phyloP scores from a whole-genome alignment of 179 eudicot species.

The Pouteria campechiana region DNA sequence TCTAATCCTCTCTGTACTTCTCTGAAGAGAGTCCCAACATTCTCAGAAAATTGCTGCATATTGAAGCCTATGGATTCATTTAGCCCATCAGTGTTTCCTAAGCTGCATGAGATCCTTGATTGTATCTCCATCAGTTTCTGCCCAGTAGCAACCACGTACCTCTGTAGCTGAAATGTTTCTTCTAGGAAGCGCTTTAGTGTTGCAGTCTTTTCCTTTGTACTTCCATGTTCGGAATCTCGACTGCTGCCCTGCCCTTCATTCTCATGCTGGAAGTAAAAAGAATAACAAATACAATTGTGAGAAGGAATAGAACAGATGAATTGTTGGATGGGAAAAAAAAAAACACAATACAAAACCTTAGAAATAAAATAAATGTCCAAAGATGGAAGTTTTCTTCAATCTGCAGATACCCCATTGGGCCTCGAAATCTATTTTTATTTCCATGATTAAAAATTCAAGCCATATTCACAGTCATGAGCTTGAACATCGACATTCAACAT shows the following conservation, averaged over 20 bases:
- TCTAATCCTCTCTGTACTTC: slow-evolving; percentile 90
- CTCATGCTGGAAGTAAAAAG: slow-evolving; percentile 42
- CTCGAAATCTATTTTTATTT: too few species aligned
- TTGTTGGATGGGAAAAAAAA: too few species aligned
- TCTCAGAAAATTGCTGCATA: slow-evolving; percentile 66
- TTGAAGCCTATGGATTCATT: slow-evolving; percentile 42
- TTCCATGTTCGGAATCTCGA: slow-evolving; percentile 20
- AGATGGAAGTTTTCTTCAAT: too few species aligned
- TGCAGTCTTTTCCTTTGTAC: slow-evolving; percentile 53
- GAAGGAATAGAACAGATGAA: too few species aligned
- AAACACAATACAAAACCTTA: too few species aligned
- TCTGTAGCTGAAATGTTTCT: slow-evolving; percentile 91
- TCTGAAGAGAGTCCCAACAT: slow-evolving; percentile 45
- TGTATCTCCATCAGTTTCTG: slow-evolving; percentile 80
- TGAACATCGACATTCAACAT: too few species aligned
- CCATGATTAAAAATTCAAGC: too few species aligned
- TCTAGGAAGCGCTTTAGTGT: slow-evolving; percentile 65
- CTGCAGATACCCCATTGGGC: too few species aligned
- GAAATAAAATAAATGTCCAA: too few species aligned
- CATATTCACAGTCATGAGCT: too few species aligned
- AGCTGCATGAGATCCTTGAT: slow-evolving; percentile 54
- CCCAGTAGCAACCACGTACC: slow-evolving; percentile 85
- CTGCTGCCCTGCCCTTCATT: slow-evolving; percentile 20
- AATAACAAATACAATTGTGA: not conserved
- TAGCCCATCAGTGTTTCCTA: slow-evolving; percentile 20